Evolutionary conservation across 208 protist species (phyloP), one percentile per base, ranked within the genome.

Genomic region (Trichomonas tenax): DNA sequence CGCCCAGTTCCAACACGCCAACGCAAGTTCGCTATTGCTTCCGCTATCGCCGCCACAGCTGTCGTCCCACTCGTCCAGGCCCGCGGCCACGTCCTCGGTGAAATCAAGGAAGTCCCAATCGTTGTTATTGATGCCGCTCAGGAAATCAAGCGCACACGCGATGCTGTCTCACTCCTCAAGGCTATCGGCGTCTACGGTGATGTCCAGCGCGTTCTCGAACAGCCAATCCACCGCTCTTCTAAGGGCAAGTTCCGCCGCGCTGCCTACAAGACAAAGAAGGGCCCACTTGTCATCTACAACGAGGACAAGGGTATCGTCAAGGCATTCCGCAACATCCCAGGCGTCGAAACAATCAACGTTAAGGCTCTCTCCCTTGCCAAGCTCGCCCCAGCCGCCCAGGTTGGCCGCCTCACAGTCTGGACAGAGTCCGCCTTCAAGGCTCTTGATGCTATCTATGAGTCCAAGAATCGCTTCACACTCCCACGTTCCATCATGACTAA

Each of bases 391-490:
- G 99, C 99, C 98, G 99, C 99, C 96, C 99, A 99, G 97, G 95
- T 99, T 15, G 99, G 99, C 97, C 98, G 99, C 97, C 99, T 99
- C 97, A 97, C 99, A 97, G 98, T 99, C 97, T 99, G 99, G 99
- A 99, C 99, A 96, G 97, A 99, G 97, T 97, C 96, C 97, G 99
- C 99, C 48, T 99, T 99, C 97, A 97, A 99, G 96, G 97, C 98
- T 97, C 98, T 99, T 40, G 98, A 99, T 97, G 82, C 82, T n/a
- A 97, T 99, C 97, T 99, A 98, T 96, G 99, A 99, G 96, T 99
- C 98, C 48, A 99, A 99, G 98, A 97, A 96, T 8, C 95, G 90
- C 51, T 98, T 96, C 96, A 9, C 49, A 36, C 97, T 99, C 72
- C 98, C 98, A 96, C 96, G 97, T 95, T 82, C 97, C 17, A 96